Conservation (phyloP, 2,329 filamentous ascomycete species). For the Pezicula neosporulosa region DNA sequence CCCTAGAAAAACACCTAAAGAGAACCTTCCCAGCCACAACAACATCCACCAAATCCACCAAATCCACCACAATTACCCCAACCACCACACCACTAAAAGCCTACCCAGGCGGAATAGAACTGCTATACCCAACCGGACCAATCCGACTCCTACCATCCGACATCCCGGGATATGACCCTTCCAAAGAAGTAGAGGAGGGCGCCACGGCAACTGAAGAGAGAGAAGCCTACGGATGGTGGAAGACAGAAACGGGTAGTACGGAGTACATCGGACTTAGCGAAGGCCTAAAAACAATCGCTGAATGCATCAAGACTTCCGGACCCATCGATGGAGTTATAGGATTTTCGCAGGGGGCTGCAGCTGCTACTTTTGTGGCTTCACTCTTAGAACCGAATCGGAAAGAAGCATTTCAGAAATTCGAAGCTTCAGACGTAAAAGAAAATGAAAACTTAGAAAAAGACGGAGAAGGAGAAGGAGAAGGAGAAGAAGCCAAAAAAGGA, state of each 20-base stretch:
- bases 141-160: slow-evolving; percentile 56
- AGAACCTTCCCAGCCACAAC: slow-evolving; percentile 64
- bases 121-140: slow-evolving; percentile 66
- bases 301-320: slow-evolving; percentile 55
- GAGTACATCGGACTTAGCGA: slow-evolving; percentile 64
- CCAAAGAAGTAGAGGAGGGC: slow-evolving; percentile 22
- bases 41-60: no score
- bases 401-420: slow-evolving; percentile 39
- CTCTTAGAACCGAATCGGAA: slow-evolving; percentile 56
- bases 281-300: slow-evolving; percentile 61
- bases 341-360: slow-evolving; percentile 74
- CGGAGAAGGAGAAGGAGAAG: no score
- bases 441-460: no score
- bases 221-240: slow-evolving; percentile 81
- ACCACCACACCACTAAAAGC: slow-evolving; percentile 31
- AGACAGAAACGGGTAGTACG: slow-evolving; percentile 56
- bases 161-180: slow-evolving; percentile 60
- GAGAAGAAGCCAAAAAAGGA: slow-evolving; percentile 1
- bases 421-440: no score
- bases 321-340: slow-evolving; percentile 75
- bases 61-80: no score
- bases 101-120: slow-evolving; percentile 37
- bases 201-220: slow-evolving; percentile 42
- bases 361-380: slow-evolving; percentile 67
- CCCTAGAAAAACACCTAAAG: slow-evolving; percentile 71